Evolutionary conservation across 495 filamentous ascomycete genomes (phyloP).

Genomic region (Oleoguttula mirabilis): DNA sequence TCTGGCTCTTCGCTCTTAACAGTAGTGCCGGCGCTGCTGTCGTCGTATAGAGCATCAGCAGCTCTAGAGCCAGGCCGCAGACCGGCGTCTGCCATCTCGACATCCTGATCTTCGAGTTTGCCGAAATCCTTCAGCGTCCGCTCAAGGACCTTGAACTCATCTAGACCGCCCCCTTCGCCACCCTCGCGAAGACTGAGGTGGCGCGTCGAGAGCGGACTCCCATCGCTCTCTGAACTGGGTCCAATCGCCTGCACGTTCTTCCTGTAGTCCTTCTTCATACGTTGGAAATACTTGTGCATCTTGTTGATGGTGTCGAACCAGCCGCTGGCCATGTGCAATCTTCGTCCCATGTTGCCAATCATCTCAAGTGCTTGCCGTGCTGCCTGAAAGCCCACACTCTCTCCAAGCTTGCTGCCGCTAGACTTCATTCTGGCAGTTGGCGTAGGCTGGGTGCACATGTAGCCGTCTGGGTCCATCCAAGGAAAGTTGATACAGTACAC

Average conservation of each 20-base stretch:
- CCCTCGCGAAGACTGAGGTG: constrained; percentile 38
- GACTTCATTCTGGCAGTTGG: constrained; percentile 18
- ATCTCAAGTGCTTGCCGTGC: constrained; percentile 42
- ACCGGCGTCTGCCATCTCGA: constrained; percentile 23
- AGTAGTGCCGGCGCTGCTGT: constrained; percentile 16
- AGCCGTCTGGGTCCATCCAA: constrained; percentile 60
- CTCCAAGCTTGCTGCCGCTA: constrained; percentile 18
- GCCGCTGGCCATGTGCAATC: constrained; percentile 57
- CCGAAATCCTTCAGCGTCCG: constrained; percentile 48
- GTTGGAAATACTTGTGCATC: constrained; percentile 55
- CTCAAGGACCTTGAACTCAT: constrained; percentile 56
- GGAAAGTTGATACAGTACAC: constrained; percentile 66
- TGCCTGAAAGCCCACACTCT: constrained; percentile 32
- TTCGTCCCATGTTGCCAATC: constrained; percentile 50
- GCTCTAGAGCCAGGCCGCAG: constrained; percentile 1
- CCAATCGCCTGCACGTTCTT: constrained; percentile 20
- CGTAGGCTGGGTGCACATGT: constrained; percentile 35
- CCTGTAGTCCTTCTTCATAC: constrained; percentile 48
- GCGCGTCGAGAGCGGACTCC: constrained; percentile 27
- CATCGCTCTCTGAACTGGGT: constrained; percentile 12
- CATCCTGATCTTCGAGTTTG: constrained; percentile 35
- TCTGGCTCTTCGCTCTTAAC: constrained; percentile 22
- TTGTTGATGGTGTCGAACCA: constrained; percentile 58
- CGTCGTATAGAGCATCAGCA: constrained; percentile 16
- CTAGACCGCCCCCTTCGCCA: constrained; percentile 50